Base-by-base conservation (phyloP, 73 alveolate species). In the Symbiodinium natans region DNA sequence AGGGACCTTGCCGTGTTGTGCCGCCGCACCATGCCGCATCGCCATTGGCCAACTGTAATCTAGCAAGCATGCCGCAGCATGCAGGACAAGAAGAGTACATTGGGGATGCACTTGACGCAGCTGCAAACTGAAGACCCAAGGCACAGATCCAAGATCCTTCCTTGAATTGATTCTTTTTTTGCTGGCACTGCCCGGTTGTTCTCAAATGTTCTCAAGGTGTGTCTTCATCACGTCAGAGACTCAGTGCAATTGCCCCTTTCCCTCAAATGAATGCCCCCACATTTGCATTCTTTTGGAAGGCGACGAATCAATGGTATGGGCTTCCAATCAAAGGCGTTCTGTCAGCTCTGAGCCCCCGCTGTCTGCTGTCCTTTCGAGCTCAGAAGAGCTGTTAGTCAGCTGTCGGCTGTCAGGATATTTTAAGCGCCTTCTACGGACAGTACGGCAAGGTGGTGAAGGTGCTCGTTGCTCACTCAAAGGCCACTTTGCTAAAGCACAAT, bases 241-340 rank as follows among this genome's bases (percentile, higher is more conserved):
- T 17, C 84, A 88, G 95, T 34, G 63, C 11, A 27, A 11, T 36
- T 25, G 11, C 42, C 15, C 2, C n/a, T n/a, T n/a, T n/a, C n/a
- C n/a, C n/a, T 41, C n/a, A 3, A 68, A 5, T 17, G 85, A 74
- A 3, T n/a, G 13, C 43, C 43, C 8, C 43, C 33, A 6, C 5
- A 74, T 10, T 9, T 8, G 9, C 34, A 25, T 19, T 8, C 4
- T 41, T 31, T 39, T 41, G 59, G 29, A 27, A 88, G 95, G 88
- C 98, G 98, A 17, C 98, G 98, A 39, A 92, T 92, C 89, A 92
- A 74, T 36, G 89, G 98, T 83, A 92, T 92, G 98, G 98, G 98
- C 52, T 92, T 92, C 98, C 90, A 74, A 73, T 92, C 98, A 43
- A 68, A 92, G 98, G 98, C 36, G 33, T 9, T n/a, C 31, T 13